These are phyloP conservation scores for Pulicaria dysenterica DNA, from an alignment of 129 eudicot genomes.

Conservation along the genomic window DNA sequence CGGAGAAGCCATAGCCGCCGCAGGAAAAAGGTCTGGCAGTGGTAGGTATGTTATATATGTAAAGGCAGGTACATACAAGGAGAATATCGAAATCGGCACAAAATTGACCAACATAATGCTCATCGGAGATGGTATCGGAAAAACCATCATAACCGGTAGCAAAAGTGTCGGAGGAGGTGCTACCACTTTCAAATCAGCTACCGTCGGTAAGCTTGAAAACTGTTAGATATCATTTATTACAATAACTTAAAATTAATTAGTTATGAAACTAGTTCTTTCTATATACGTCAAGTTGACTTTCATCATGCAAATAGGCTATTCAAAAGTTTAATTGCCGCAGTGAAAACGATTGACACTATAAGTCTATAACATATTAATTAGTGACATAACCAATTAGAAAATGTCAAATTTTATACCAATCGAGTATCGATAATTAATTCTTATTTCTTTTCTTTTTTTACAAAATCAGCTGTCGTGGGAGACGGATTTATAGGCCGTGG, in stretches of 20 bases:
- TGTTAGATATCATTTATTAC: too few species aligned
- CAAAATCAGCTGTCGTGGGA: constrained; percentile 46
- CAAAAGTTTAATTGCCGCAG: constrained; percentile 9
- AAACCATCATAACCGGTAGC: constrained; percentile 63
- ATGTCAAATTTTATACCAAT: not conserved
- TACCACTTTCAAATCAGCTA: constrained; percentile 62
- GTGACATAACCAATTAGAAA: not conserved
- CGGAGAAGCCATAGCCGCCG: constrained; percentile 52
- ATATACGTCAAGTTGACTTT: constrained; percentile 11
- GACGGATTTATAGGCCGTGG: constrained; percentile 54
- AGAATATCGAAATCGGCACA: constrained; percentile 49
- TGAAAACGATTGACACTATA: constrained; percentile 5
- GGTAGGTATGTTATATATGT: constrained; percentile 57
- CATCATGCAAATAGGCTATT: constrained; percentile 8
- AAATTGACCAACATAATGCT: constrained; percentile 53
- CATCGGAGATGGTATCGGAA: constrained; percentile 69
- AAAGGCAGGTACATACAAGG: constrained; percentile 52
- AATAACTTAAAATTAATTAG: not conserved
- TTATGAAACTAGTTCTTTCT: not conserved
- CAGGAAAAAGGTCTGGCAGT: constrained; percentile 39
- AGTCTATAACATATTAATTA: not conserved
- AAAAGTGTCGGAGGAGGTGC: constrained; percentile 62
- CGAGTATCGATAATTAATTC: not conserved
- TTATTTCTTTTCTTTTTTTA: not conserved
- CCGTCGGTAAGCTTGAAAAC: constrained; percentile 48